Evolutionary conservation across 208 protist genomes (phyloP).

Genomic region (Angomonas ambiguus): DNA sequence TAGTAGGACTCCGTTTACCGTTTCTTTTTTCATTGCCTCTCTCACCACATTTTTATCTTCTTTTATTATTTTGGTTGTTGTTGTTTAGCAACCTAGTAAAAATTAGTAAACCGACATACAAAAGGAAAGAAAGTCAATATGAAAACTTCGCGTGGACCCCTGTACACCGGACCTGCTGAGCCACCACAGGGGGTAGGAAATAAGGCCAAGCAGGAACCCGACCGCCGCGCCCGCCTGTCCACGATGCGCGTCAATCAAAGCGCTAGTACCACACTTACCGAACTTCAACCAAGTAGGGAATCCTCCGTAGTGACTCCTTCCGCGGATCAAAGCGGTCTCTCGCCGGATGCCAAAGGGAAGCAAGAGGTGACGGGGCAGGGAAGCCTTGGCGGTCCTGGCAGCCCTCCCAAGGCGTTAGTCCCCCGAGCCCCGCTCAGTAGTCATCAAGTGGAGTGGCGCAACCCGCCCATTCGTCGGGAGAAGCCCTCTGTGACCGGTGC

Average conservation of each 20-base stretch:
- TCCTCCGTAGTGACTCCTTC: neutral
- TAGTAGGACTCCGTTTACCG: too few species aligned
- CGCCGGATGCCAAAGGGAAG: neutral
- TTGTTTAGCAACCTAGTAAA: too few species aligned
- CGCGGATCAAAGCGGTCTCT: neutral
- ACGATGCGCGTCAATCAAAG: slow-evolving; percentile 14
- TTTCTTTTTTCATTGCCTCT: too few species aligned
- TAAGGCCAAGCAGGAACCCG: slow-evolving; percentile 14
- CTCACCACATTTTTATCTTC: too few species aligned
- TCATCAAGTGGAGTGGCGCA: neutral
- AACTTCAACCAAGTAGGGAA: slow-evolving; percentile 1
- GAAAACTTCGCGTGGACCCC: neutral
- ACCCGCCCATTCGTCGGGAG: slow-evolving; percentile 1
- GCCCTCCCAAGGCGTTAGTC: neutral
- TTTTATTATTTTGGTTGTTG: too few species aligned
- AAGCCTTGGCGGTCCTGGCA: neutral
- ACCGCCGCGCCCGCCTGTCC: slow-evolving; percentile 6
- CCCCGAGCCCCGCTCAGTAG: neutral
- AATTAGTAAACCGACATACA: too few species aligned
- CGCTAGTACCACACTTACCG: neutral
- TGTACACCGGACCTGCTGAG: slow-evolving; percentile 4
- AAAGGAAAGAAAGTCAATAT: too few species aligned
- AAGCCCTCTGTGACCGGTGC: slow-evolving; percentile 6
- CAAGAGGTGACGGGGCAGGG: too few species aligned
- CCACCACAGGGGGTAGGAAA: neutral